phyloP scores from a whole-genome alignment of 768 basidiomycete species.

The Naganishia kalamii region DNA sequence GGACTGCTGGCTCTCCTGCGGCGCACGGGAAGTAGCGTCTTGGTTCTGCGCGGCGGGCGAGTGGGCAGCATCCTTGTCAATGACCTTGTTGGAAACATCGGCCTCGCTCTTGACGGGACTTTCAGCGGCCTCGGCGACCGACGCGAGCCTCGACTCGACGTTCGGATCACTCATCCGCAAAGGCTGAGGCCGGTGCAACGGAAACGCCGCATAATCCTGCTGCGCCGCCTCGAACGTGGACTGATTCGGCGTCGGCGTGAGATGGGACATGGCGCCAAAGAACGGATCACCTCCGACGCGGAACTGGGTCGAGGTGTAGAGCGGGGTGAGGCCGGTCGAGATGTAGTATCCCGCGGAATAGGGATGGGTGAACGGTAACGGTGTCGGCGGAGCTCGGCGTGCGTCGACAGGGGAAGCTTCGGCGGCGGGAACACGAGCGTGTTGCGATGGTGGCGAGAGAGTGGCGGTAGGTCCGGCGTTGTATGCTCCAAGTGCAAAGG shows the following conservation, averaged over 20 bases:
- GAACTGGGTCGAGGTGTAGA: constrained; percentile 8
- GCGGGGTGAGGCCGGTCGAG: constrained; percentile 7
- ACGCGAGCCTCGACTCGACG: background rate
- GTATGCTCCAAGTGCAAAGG: background rate
- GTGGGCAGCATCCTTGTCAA: background rate
- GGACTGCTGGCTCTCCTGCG: background rate
- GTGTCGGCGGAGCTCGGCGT: constrained; percentile 10
- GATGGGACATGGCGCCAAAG: constrained; percentile 6
- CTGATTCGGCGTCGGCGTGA: background rate
- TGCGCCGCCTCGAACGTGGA: constrained; percentile 5
- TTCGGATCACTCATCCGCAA: background rate
- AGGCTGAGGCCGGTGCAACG: background rate
- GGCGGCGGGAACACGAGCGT: background rate
- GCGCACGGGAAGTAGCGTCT: background rate
- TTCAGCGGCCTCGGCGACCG: background rate
- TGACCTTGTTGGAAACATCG: background rate
- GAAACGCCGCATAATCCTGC: background rate
- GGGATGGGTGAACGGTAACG: constrained; percentile 10
- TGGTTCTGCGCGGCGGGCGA: background rate
- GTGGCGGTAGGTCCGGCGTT: background rate
- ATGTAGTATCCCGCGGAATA: constrained; percentile 16
- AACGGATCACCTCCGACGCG: constrained; percentile 14
- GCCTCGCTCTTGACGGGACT: background rate
- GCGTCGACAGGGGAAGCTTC: background rate
- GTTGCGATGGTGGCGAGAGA: background rate